A percentile compares a stretch with the other conserved stretches of the same genome.
Conservation (phyloP, 2,329 filamentous ascomycete species). For the Hirsutella rhossiliensis region DNA sequence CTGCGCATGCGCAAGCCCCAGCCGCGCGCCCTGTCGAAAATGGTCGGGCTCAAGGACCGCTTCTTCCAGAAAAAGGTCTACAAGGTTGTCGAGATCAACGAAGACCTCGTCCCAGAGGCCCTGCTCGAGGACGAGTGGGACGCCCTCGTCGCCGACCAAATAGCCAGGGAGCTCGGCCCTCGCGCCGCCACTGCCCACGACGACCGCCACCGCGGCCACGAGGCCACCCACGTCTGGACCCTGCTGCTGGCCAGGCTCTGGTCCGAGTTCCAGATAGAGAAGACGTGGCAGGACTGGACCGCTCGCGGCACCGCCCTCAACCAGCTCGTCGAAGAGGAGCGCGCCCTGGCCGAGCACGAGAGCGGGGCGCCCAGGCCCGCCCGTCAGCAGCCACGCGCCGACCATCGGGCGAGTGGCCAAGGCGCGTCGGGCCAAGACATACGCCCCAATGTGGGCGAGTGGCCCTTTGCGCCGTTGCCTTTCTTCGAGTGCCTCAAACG, state of each 20-base stretch:
- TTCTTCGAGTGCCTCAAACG: too few relatives aligned
- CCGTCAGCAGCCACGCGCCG: too few relatives aligned
- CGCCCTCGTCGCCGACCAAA: slow-evolving; percentile 16
- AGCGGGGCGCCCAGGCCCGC: background rate
- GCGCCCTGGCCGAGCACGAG: slow-evolving; percentile 13
- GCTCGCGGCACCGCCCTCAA: slow-evolving; percentile 28
- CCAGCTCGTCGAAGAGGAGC: slow-evolving; percentile 27
- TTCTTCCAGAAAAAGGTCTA: slow-evolving; percentile 29
- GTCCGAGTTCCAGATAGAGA: slow-evolving; percentile 17
- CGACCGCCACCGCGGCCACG: background rate
- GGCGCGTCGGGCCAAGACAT: too few relatives aligned
- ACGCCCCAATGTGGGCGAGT: too few relatives aligned
- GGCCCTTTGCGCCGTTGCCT: too few relatives aligned
- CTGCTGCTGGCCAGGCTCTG: slow-evolving; percentile 19
- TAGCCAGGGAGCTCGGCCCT: slow-evolving; percentile 3
- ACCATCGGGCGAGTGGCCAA: too few relatives aligned
- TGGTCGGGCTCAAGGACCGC: slow-evolving; percentile 39
- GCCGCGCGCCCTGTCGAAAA: slow-evolving; percentile 41
- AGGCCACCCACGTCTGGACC: slow-evolving; percentile 6
- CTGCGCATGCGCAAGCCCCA: slow-evolving; percentile 57
- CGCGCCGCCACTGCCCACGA: too few relatives aligned
- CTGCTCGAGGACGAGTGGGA: slow-evolving; percentile 39
- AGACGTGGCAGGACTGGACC: slow-evolving; percentile 23
- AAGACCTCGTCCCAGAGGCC: slow-evolving; percentile 19
- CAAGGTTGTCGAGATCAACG: slow-evolving; percentile 24